These are phyloP conservation scores for Entelexis paramagnoliae DNA, from an alignment of 1,139 yeast genomes.

Conservation along the genomic window DNA sequence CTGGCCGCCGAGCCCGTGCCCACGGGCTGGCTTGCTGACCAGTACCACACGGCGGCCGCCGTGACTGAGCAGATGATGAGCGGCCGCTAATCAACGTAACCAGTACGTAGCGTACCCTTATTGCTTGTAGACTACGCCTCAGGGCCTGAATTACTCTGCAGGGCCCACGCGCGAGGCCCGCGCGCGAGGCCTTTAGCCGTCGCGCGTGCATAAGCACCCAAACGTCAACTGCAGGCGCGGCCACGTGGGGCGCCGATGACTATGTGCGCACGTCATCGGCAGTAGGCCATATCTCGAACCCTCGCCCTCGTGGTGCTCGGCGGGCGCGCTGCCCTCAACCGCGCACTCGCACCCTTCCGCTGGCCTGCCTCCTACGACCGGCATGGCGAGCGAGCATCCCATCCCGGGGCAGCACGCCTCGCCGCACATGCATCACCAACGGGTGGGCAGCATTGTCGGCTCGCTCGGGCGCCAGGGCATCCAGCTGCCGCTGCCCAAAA, in stretches of 20 bases:
- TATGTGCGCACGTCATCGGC: constrained; percentile 3
- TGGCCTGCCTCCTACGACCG: neutral
- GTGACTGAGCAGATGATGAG: neutral
- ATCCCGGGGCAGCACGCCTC: neutral
- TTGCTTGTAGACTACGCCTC: no score
- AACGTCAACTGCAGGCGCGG: neutral
- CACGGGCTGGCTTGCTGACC: constrained; percentile 22
- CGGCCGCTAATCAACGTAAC: no score
- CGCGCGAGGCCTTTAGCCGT: no score
- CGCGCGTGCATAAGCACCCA: neutral
- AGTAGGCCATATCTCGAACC: neutral
- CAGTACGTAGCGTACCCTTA: no score
- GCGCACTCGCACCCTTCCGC: no score
- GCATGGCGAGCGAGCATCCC: constrained; percentile 2
- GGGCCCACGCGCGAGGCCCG: no score
- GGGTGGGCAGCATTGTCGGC: constrained; percentile 26
- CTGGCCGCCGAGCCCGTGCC: constrained; percentile 12
- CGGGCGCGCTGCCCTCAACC: no score
- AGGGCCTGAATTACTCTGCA: no score
- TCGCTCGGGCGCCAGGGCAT: constrained; percentile 32
- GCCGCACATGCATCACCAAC: constrained; percentile 12
- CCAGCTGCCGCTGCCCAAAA: constrained; percentile 17
- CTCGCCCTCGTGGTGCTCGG: neutral
- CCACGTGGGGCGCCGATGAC: neutral
- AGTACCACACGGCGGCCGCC: constrained; percentile 16